A percentile compares a stretch with the other conserved stretches of the same genome.
These are phyloP conservation scores for Tolypocladium sp. DNA, from an alignment of 2,329 filamentous ascomycete genomes.

Conservation along the genomic window DNA sequence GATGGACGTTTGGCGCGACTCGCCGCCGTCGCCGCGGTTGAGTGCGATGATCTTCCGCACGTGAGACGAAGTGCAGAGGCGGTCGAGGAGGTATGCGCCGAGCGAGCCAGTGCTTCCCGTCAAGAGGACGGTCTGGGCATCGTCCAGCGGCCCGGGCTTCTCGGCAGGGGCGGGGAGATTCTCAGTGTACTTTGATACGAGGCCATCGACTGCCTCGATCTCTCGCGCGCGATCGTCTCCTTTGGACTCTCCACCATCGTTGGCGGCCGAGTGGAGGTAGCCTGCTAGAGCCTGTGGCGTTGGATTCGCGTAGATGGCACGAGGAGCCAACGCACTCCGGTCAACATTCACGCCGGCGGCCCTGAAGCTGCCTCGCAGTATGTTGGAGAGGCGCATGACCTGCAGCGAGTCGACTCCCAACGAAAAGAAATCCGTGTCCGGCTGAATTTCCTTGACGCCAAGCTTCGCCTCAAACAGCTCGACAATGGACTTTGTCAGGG, in stretches of 20 bases:
- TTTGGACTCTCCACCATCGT: constrained; percentile 3
- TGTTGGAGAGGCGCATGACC: constrained; percentile 16
- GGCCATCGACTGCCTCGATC: constrained; percentile 1
- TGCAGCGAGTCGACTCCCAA: constrained; percentile 30
- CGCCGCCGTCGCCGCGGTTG: constrained; percentile 25
- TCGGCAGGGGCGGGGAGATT: constrained; percentile 11
- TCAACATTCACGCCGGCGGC: constrained; percentile 7
- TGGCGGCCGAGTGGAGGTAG: constrained; percentile 1
- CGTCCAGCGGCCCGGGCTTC: constrained; percentile 14
- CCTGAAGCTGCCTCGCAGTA: constrained; percentile 10
- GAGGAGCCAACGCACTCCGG: constrained; percentile 9
- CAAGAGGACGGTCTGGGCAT: constrained; percentile 56
- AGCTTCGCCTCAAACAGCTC: constrained; percentile 6
- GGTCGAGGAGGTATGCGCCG: constrained; percentile 59
- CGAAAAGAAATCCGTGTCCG: constrained; percentile 25
- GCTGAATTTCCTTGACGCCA: constrained; percentile 8
- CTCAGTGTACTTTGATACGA: constrained; percentile 19
- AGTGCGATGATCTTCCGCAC: constrained; percentile 15
- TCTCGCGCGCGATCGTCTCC: neutral
- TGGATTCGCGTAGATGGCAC: constrained; percentile 18
- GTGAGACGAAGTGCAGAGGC: constrained; percentile 14
- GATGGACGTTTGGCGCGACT: constrained; percentile 25
- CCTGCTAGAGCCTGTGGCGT: constrained; percentile 15
- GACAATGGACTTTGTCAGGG: constrained; percentile 14
- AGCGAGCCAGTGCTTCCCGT: constrained; percentile 87